phyloP scores from a whole-genome alignment of 331 rosid genomes.

The Prunus yedoensis region DNA sequence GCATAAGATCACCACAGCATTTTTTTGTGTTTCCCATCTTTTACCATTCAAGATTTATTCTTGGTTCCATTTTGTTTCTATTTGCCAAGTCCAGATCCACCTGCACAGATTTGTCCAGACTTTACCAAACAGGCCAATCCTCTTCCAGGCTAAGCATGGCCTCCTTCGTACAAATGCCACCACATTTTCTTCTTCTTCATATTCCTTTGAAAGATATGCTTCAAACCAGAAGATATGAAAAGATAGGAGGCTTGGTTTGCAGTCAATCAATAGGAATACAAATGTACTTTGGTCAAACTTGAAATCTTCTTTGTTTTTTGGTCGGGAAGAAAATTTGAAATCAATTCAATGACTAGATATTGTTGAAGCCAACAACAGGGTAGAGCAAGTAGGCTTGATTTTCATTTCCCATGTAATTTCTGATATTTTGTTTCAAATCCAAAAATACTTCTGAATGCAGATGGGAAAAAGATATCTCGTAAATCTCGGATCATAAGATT shows the following conservation, averaged over 20 bases:
- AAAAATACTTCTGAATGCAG: neutral
- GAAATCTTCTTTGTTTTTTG: too few species aligned
- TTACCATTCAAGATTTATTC: constrained; percentile 38
- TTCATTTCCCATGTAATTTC: neutral
- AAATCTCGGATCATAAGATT: neutral
- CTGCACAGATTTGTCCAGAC: constrained; percentile 49
- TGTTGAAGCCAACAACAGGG: neutral
- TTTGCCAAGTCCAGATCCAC: constrained; percentile 20
- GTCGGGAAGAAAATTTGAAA: neutral
- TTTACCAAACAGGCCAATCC: constrained; percentile 42
- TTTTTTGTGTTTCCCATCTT: constrained; percentile 37
- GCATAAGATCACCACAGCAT: constrained; percentile 63
- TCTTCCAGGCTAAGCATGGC: constrained; percentile 26
- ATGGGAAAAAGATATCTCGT: neutral
- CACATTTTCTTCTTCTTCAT: constrained; percentile 32
- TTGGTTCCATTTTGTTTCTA: constrained; percentile 27
- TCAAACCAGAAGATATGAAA: neutral
- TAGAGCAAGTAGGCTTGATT: neutral
- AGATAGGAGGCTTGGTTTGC: neutral
- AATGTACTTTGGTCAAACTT: neutral
- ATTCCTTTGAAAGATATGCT: constrained; percentile 39
- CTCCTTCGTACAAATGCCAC: constrained; percentile 34
- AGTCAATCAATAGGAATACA: constrained; percentile 12
- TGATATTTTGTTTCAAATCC: constrained; percentile 11
- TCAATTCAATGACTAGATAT: neutral